A percentile compares a stretch with the other conserved stretches of the same genome.
Conservation (phyloP, 192 early-diverging fungal species). For the Entomortierella parvispora region DNA sequence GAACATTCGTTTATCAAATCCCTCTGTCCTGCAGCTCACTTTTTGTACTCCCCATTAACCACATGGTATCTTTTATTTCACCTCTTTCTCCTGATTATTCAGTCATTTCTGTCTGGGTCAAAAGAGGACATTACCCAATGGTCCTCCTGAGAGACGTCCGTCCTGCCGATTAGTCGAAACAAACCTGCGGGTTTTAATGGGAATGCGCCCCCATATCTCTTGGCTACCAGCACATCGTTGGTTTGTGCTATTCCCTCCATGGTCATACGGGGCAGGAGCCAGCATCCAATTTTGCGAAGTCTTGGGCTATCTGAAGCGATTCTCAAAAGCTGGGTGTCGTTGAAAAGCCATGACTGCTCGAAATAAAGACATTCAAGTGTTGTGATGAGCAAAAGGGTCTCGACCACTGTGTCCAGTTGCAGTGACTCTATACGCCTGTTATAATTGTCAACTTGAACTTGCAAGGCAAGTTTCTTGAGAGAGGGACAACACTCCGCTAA, state of each 20-base stretch:
- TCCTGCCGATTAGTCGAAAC: conserved; percentile 1
- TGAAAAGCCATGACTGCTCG: conserved; percentile 11
- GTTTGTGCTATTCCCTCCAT: conserved; percentile 6
- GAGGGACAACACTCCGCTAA: neutral
- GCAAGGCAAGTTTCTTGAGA: neutral
- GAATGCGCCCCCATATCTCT: conserved; percentile 9
- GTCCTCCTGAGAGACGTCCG: neutral
- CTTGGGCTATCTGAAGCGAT: neutral
- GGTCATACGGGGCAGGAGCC: conserved; percentile 5
- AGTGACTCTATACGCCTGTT: too few relatives aligned
- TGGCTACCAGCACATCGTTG: conserved; percentile 13
- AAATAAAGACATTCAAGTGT: conserved; percentile 9
- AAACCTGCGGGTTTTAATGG: conserved; percentile 19
- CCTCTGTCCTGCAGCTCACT: too few relatives aligned
- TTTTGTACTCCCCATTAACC: too few relatives aligned
- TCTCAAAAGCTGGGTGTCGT: neutral
- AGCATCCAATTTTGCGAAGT: conserved; percentile 12
- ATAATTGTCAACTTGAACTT: too few relatives aligned
- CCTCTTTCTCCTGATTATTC: too few relatives aligned
- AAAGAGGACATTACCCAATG: conserved; percentile 8
- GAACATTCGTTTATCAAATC: too few relatives aligned
- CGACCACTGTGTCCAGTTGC: neutral
- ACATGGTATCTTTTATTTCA: too few relatives aligned
- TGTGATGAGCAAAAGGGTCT: neutral
- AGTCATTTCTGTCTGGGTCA: conserved; percentile 9